A percentile compares a stretch with the other conserved stretches of the same genome.
Evolutionary conservation across 2,329 filamentous ascomycete species (phyloP).

Genomic region (Ceratocystis lukuohia): DNA sequence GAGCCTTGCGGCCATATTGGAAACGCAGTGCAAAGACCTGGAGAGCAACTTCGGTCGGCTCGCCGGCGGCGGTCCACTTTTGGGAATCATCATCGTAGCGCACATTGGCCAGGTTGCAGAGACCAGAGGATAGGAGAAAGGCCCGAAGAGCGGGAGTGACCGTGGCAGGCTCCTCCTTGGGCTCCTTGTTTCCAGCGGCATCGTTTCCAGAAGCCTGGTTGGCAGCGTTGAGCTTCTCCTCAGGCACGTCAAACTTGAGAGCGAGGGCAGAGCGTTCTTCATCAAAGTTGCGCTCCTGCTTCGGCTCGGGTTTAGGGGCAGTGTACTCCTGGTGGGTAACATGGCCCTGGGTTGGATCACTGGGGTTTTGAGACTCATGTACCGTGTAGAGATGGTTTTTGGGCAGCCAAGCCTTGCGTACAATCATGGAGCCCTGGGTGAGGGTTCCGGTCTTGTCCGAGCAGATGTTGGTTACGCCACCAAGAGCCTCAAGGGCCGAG

Average conservation of each 20-base stretch:
- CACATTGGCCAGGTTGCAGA: slow-evolving; percentile 53
- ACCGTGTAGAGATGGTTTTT: slow-evolving; percentile 44
- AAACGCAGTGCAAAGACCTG: slow-evolving; percentile 64
- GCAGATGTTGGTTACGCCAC: slow-evolving; percentile 59
- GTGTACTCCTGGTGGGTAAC: slow-evolving; percentile 31
- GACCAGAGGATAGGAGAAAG: slow-evolving; percentile 43
- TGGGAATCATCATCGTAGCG: slow-evolving; percentile 40
- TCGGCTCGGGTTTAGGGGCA: slow-evolving; percentile 26
- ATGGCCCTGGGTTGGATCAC: slow-evolving; percentile 45
- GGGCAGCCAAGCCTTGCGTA: slow-evolving; percentile 53
- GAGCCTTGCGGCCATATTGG: slow-evolving; percentile 40
- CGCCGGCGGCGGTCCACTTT: slow-evolving; percentile 53
- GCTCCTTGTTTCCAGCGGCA: slow-evolving; percentile 23
- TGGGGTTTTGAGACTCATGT: slow-evolving; percentile 46
- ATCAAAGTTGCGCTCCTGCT: slow-evolving; percentile 40
- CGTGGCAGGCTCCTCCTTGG: slow-evolving; percentile 29
- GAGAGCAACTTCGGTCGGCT: slow-evolving; percentile 63
- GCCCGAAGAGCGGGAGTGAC: slow-evolving; percentile 38
- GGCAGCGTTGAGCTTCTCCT: slow-evolving; percentile 36
- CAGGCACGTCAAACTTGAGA: slow-evolving; percentile 49
- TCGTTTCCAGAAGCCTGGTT: not conserved
- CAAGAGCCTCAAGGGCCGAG: slow-evolving; percentile 54
- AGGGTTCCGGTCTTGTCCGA: slow-evolving; percentile 62
- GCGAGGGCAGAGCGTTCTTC: slow-evolving; percentile 46
- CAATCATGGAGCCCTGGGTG: slow-evolving; percentile 57